Evolutionary conservation across 768 basidiomycete species (phyloP), one percentile per base, ranked within the genome.

Genomic region (Galerina sulciceps): DNA sequence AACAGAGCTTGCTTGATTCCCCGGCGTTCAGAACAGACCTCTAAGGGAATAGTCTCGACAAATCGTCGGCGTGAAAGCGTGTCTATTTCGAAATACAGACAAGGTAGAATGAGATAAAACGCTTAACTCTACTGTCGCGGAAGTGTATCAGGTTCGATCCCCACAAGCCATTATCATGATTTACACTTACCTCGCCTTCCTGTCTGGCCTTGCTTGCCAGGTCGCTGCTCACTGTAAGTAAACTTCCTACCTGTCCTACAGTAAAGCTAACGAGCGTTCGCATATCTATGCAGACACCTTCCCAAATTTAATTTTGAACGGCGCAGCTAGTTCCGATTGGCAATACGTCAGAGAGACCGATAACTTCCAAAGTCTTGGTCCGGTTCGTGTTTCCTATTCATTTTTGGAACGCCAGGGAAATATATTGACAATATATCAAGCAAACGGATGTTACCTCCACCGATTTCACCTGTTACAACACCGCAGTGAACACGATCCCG

Each of bases 391-490:
- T 36, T 18, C 23, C 49, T 34, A 26, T 10, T 49, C 50, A 13
- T 38, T 14, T 4, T 6, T 41, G 37, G 8, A 15, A 22, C 40
- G 9, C 11, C 50, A 10, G 9, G 5, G 44, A 18, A 14, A 14
- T 31, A 31, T 31, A 4, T 15, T 46, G 10, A 52, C 18, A n/a
- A 2, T 15, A 34, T 8, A 35, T 22, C 4, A 54, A 78, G 77
- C 76, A 80, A 14, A 75, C 72, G 15, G 76, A 81, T 60, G 79
- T 82, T 37, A 78, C 65, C 23, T 78, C 76, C 57, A 41, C 68
- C 13, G 79, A 80, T 57, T 71, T 82, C 69, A 72, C 79, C 20
- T 82, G 80, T 69, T 80, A 82, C 64, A 76, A 74, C 54, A 76
- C 76, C 6, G 62, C 65, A 53, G 76, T 75, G 3, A 46, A 66